Conservation (phyloP, 768 basidiomycete genomes). For the Mycena kentingensis region DNA sequence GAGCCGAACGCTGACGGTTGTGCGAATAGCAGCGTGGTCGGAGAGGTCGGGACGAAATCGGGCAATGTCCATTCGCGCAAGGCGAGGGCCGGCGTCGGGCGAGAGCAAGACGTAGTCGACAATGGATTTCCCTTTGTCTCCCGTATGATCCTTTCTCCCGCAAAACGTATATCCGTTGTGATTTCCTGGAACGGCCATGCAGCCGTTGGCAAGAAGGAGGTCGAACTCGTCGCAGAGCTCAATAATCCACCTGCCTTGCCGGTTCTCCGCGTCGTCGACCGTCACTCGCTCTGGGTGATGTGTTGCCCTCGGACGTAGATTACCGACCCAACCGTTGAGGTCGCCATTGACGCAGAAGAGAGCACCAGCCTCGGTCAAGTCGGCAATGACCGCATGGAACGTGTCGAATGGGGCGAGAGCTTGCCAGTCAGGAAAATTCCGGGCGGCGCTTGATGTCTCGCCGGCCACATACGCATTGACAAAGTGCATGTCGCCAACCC, state of each 20-base stretch:
- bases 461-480: neutral
- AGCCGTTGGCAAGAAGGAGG: neutral
- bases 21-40: neutral
- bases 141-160: neutral
- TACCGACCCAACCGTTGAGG: neutral
- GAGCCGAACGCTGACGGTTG: neutral
- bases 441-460: neutral
- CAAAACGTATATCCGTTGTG: neutral
- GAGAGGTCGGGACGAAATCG: neutral
- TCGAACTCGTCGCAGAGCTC: neutral
- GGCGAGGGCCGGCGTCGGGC: neutral
- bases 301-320: neutral
- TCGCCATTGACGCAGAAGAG: neutral
- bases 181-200: neutral
- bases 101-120: neutral
- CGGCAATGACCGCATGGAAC: neutral
- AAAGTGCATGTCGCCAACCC: neutral
- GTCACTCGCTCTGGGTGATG: neutral
- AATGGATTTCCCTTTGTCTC: neutral
- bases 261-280: neutral
- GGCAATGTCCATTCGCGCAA: neutral
- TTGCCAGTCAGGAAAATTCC: neutral
- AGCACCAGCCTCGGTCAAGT: neutral
- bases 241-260: neutral
- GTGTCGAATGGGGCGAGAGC: neutral